Conservation (phyloP, 257 asterid genomes). For the Salvia splendens region DNA sequence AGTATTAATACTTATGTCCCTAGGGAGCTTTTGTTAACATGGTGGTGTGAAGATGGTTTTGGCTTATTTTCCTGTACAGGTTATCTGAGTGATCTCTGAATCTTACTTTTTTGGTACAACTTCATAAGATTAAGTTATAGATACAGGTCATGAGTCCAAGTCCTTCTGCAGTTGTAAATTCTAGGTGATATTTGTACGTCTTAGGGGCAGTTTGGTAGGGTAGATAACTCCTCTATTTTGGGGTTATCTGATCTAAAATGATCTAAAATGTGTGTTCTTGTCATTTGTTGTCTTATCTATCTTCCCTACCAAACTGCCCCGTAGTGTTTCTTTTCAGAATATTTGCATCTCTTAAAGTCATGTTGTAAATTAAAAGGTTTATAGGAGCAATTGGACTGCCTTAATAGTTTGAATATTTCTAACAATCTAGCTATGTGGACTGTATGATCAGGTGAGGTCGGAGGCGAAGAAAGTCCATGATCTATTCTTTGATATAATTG, state of each 20-base stretch:
- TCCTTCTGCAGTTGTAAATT: too few relatives aligned
- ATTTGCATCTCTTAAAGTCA: too few relatives aligned
- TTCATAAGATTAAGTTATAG: background rate
- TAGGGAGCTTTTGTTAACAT: background rate
- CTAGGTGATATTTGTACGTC: too few relatives aligned
- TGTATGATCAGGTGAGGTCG: conserved; percentile 62
- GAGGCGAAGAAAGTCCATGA: conserved; percentile 95
- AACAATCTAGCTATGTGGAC: conserved; percentile 1
- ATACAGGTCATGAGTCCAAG: too few relatives aligned
- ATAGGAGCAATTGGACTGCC: background rate
- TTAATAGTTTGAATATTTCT: background rate
- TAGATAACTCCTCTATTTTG: too few relatives aligned
- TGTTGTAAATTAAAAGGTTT: background rate
- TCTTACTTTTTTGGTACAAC: background rate
- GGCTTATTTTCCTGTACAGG: background rate
- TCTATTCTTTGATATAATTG: conserved; percentile 91
- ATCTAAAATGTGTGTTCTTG: too few relatives aligned
- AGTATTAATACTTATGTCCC: too few relatives aligned
- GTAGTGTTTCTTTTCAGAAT: too few relatives aligned
- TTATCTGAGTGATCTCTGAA: background rate
- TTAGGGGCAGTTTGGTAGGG: too few relatives aligned
- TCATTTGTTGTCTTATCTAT: too few relatives aligned
- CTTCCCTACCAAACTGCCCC: too few relatives aligned
- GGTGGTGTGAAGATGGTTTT: background rate
- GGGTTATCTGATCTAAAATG: too few relatives aligned